A percentile compares a stretch with the other conserved stretches of the same genome.
These are phyloP conservation scores for Dillenia suffruticosa DNA, from an alignment of 164 flowering plant species.

Conservation along the genomic window DNA sequence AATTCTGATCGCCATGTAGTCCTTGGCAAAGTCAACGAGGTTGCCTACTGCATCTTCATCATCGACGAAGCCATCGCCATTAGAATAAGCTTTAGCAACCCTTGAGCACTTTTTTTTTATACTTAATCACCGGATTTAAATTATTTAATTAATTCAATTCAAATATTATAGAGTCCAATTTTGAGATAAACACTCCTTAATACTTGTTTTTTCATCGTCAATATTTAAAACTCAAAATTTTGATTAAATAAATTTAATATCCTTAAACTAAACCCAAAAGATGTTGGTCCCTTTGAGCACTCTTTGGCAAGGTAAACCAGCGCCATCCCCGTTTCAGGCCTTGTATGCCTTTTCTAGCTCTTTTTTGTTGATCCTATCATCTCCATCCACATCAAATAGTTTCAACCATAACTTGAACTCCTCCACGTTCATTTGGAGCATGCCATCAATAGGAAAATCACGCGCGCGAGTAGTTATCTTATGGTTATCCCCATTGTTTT, in stretches of 20 bases:
- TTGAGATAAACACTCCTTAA: no score
- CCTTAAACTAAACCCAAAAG: no score
- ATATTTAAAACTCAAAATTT: no score
- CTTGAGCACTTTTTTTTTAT: neutral
- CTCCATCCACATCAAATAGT: conserved; percentile 19
- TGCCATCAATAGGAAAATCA: neutral
- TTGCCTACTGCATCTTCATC: conserved; percentile 13
- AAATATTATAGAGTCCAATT: no score
- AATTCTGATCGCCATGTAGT: neutral
- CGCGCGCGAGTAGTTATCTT: neutral
- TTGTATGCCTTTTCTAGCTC: neutral
- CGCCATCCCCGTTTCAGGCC: neutral
- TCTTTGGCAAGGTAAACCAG: no score
- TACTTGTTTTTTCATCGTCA: no score
- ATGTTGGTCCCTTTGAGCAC: no score
- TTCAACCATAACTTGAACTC: conserved; percentile 25
- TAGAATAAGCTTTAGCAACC: neutral
- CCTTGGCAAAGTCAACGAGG: conserved; percentile 19
- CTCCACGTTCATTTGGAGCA: conserved; percentile 12
- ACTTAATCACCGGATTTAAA: no score
- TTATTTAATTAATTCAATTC: no score
- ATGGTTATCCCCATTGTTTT: neutral
- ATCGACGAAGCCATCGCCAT: conserved; percentile 15
- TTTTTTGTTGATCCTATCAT: conserved; percentile 16
- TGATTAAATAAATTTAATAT: no score